Evolutionary conservation across 2,329 filamentous ascomycete genomes (phyloP), one percentile per base, ranked within the genome.

Genomic region (Fusarium paranaense): DNA sequence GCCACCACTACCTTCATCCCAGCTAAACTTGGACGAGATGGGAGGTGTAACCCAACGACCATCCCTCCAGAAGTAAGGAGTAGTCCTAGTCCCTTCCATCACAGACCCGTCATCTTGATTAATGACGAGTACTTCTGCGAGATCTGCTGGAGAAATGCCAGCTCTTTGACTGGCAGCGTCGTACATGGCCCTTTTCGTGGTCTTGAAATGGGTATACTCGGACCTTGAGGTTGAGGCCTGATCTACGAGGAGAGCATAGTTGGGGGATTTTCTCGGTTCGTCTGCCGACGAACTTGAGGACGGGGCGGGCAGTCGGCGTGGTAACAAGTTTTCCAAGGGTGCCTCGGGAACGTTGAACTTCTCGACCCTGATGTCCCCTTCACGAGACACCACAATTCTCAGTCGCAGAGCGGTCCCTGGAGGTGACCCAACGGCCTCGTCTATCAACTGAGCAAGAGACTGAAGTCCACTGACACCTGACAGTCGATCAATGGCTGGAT

Each of bases 81-180:
- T 97, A 1, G 93, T 95, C 18, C 93, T 88, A 70, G 93, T 95
- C 10, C 94, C 95, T 82, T 98, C 96, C 89, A 97, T 97, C 38
- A 98, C 83, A 58, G 92, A 88, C 2, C 87, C 87, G 32, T 89
- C 85, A 6, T 81, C 73, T 1, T 79, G 80, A 77, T 94, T 95
- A 72, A 93, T 87, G 3, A 98, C 83, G 22, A 98, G 85, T 6
- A 98, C 94, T 81, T 98, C 96, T 61, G 88, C 87, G 45, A 84
- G 81, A 40, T 89, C 87, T 0, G 83, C 79, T 10, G 81, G 83
- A 50, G 71, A 79, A 57, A 96, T 90, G 0, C 85, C 84, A 1
- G 88, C 89, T 16, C 94, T 88, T 30, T 84, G 79, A 10, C 95
- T 90, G 1, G 95, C 94, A 3, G 84, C 85, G 54, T 93, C 90